Base-by-base conservation (phyloP, 2,329 filamentous ascomycete species). In the Exophiala viscosa region DNA sequence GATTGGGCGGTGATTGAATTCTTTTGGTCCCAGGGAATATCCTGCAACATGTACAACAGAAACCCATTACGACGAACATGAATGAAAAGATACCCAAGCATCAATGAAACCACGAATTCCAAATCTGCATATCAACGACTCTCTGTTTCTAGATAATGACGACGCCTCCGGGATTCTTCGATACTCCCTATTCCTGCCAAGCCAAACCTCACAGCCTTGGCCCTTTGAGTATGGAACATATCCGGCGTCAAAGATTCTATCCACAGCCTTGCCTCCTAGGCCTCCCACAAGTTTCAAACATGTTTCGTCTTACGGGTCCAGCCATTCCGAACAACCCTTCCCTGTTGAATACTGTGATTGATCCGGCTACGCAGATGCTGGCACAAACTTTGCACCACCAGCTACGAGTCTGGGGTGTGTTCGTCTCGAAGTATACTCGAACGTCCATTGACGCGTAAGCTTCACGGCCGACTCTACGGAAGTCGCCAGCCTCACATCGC, bases 1-100 rank as follows among this genome's bases (percentile, higher is more conserved):
- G 72, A 62, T 62, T 75, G 33, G 71, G 72, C 7, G 67, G 67
- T 34, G 62, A 65, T 54, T 71, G 59, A 63, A n/a, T 20, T 8
- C 3, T n/a, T 10, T 32, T 20, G 17, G n/a, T 11, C 9, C 45
- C 17, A 9, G 34, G 13, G 33, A 17, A 36, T 31, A 33, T 35
- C n/a, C 17, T 52, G 41, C 47, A 45, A 50, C 35, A 52, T 55
- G 52, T 53, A 55, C 34, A 55, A 55, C 45, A 55, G 15, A 28
- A 28, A 28, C 23, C 23, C 23, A 38, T 32, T 23, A 18, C 17
- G 14, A 41, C 49, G 33, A 52, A 32, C 38, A 44, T 28, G 38
- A 33, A 35, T 44, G 40, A 32, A 39, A 47, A 52, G 52, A 58
- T 58, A 55, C 55, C 55, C 54, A 39, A 49, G 18, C 35, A 44